Evolutionary conservation across 495 filamentous ascomycete species (phyloP), one percentile per base, ranked within the genome.

Genomic region (Aspergillus cavernicola): DNA sequence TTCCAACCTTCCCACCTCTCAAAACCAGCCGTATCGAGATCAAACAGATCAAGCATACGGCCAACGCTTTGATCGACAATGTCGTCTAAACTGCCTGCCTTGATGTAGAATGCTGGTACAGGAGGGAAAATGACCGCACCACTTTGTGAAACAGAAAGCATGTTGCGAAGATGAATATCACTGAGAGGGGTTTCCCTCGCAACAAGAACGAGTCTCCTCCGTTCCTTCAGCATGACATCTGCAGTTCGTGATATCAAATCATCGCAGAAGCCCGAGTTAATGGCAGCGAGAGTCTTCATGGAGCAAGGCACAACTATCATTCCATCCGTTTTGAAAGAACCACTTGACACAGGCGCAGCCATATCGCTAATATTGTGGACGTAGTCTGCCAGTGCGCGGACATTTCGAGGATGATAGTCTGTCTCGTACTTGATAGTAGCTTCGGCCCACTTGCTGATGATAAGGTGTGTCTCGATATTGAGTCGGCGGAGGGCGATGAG

Each of bases 191-290:
- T 76, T 49, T 78, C 75, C n/a, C 75, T 41, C 8, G 65, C 62
- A 7, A 68, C 73, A 4, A 77, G 57, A 1, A 78, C 71, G 10
- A 78, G 54, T n/a, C 54, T 51, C 10, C 72, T 56, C 10, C 72
- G 55, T 53, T 78, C 75, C 47, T 78, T 76, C 10, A 78, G 58
- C 58, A 68, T 68, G 0, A 78, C 75, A 48, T 75, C 73, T 9
- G 75, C 73, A 0, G 71, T 66, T 0, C 75, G 65, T 0, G 72
- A 68, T 29, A 75, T 78, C 22, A 78, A 39, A 50, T 78, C 73
- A 28, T 78, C 68, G 40, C 63, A 66, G 46, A 60, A 64, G 3
- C 68, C 68, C 0, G 47, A 50, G 10, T 50, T 23, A 16, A 73
- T 64, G 10, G 57, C 59, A 2, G 68, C 65, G 6, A 73, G 59